Evolutionary conservation across 1,139 yeast species (phyloP), one percentile per base, ranked within the genome.

Genomic region (Suhomyces bokatorum): DNA sequence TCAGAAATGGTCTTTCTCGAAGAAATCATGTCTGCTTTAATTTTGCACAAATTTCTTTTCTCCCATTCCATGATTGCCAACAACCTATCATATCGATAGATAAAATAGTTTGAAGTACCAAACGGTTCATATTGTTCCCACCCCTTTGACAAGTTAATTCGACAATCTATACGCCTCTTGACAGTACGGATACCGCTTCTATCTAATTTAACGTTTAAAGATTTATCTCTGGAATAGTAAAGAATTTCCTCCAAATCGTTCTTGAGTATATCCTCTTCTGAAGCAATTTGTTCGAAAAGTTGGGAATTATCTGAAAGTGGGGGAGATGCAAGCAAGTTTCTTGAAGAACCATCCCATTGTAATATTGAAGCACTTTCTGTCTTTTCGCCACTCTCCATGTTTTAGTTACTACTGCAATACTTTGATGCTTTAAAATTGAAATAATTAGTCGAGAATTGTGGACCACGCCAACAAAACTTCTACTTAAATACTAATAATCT

Each of bases 51-150:
- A 4, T 39, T 12, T 13, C 12, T 12, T 12, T 15, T 4, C 13
- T 43, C 46, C 28, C 37, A 33, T 11, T 39, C 16, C 15, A 14
- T 30, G 12, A 40, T 22, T 7, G 46, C 40, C 10, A 36, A 3
- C 6, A 36, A 20, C 24, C 27, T 4, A 9, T 24, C 27, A 11
- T 24, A 9, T 24, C 27, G 12, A 24, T 24, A 6, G 27, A 24
- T 24, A 24, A 9, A 24, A 9, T 24, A 24, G 17, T 24, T 24
- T 3, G 27, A 8, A 11, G 12, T 24, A 11, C 27, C 12, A 11
- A 9, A 11, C 3, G 12, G 10, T 8, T 24, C 12, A 24, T 4
- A 6, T 6, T 24, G 10, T 24, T 8, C 12, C 10, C 27, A 9
- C 3, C 27, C 27, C 12, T 24, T 3, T 3, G 27, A 24, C 6